phyloP scores from a whole-genome alignment of 305 asterid species.

The Solanum hybrid region DNA sequence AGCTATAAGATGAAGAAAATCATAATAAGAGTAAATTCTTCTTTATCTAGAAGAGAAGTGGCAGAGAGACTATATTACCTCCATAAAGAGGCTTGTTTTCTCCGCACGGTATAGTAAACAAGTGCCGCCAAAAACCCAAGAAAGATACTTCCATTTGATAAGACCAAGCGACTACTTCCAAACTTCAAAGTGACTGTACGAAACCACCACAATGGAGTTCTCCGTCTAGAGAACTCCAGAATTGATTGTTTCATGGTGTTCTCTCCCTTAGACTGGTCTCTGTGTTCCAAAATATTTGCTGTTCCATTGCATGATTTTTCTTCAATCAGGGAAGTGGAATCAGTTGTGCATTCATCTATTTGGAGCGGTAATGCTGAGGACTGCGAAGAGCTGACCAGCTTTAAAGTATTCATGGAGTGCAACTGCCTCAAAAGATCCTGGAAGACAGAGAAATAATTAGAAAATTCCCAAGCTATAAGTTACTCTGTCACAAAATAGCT shows the following conservation, averaged over 20 bases:
- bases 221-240: constrained; percentile 37
- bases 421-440: constrained; percentile 80
- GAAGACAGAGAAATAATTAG: not conserved
- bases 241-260: constrained; percentile 43
- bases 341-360: constrained; percentile 20
- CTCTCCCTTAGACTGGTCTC: constrained; percentile 9
- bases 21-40: not conserved
- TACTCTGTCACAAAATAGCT: not conserved
- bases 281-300: constrained; percentile 26
- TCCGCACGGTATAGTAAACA: constrained; percentile 37
- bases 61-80: constrained; percentile 36
- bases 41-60: not conserved
- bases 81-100: constrained; percentile 46
- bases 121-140: constrained; percentile 41
- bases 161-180: constrained; percentile 29
- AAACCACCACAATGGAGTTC: constrained; percentile 60
- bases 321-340: constrained; percentile 21
- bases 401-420: constrained; percentile 39
- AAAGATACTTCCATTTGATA: constrained; percentile 58
- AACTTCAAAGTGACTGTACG: constrained; percentile 51
- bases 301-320: constrained; percentile 19
- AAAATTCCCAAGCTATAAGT: not conserved
- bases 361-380: constrained; percentile 25
- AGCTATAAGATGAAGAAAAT: not conserved
- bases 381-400: constrained; percentile 40